phyloP scores from a whole-genome alignment of 2,329 filamentous ascomycete species.

The Aspergillus terreus region DNA sequence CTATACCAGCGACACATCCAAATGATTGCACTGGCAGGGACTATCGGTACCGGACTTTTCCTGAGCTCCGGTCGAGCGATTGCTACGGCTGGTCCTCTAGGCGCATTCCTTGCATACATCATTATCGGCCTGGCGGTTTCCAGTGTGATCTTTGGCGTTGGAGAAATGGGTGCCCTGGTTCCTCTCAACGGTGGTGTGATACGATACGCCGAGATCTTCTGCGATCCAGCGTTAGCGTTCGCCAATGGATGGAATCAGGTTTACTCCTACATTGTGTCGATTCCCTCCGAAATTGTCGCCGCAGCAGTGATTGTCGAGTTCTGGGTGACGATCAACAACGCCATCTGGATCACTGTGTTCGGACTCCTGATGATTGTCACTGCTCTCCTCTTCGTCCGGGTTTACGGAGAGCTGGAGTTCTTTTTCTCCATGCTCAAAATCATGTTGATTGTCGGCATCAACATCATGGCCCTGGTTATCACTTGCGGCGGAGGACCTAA shows the following conservation, averaged over 20 bases:
- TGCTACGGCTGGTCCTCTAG: slow-evolving; percentile 26
- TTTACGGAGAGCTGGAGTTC: slow-evolving; percentile 52
- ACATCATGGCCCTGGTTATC: slow-evolving; percentile 48
- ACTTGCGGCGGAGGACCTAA: slow-evolving; percentile 47
- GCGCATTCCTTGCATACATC: slow-evolving; percentile 48
- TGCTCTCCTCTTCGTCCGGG: slow-evolving; percentile 51
- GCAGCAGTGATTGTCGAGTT: slow-evolving; percentile 61
- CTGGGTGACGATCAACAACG: slow-evolving; percentile 45
- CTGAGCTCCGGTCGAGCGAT: not conserved
- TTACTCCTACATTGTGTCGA: slow-evolving; percentile 51
- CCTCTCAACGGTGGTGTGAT: slow-evolving; percentile 52
- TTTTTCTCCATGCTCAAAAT: slow-evolving; percentile 50
- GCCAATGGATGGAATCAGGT: slow-evolving; percentile 49
- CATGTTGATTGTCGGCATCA: slow-evolving; percentile 48
- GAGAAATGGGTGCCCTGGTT: slow-evolving; percentile 50
- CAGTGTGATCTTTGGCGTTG: slow-evolving; percentile 37
- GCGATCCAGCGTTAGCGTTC: slow-evolving; percentile 50
- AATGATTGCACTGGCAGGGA: slow-evolving; percentile 45
- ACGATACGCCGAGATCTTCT: slow-evolving; percentile 48
- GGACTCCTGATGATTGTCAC: slow-evolving; percentile 41
- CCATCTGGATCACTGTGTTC: slow-evolving; percentile 43
- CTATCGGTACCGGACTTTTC: slow-evolving; percentile 26
- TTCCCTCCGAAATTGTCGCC: slow-evolving; percentile 60
- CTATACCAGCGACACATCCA: slow-evolving; percentile 33
- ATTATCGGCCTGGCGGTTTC: not conserved